Evolutionary conservation across 2,329 filamentous ascomycete species (phyloP), one percentile per base, ranked within the genome.

Genomic region (Mycosphaerella sp.): DNA sequence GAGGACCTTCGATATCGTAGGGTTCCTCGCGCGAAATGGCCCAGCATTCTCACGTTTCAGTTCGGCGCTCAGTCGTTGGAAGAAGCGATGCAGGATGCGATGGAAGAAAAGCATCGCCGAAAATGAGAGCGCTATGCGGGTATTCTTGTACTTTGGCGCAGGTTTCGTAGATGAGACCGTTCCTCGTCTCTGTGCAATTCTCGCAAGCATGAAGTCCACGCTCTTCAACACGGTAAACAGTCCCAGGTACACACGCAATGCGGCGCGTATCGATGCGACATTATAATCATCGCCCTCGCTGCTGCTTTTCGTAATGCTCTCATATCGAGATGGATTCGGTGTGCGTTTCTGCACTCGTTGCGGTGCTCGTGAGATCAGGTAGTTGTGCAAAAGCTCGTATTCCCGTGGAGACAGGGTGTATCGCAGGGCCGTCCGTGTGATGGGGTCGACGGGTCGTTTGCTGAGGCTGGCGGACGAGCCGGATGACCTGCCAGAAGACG

Each of bases 51-150:
- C 57, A n/a, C 88, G 81, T 36, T 95, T 82, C 3, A 98, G 78
- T 59, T 89, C 89, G 1, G 80, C 78, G 45, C 92, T 85, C 42
- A 97, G 76, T 29, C 89, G 82, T 26, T 81, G 81, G 64, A 97
- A 87, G 77, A 97, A 95, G 55, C 92, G 88, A 73, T 92, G 89
- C 26, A 97, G 82, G 1, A 95, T 78, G 31, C 93, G 84, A 70
- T 98, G 93, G 57, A 95, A 82, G 42, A 97, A 82, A 17, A 97
- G 79, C 59, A 96, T 89, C 2, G 87, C 80, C 12, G 90, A 91
- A 11, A 96, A 78, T 0, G 89, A 93, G 7, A 91, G 76, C 0
- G 90, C 92, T 8, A 95, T 78, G 52, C 90, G 82, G 48, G 93
- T 76, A 23, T 87, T 86, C 0, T 84, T 78, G 59, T 66, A 62